These are phyloP conservation scores for Saccharomycopsis hybrid DNA, from an alignment of 1,139 yeast genomes.

Conservation along the genomic window DNA sequence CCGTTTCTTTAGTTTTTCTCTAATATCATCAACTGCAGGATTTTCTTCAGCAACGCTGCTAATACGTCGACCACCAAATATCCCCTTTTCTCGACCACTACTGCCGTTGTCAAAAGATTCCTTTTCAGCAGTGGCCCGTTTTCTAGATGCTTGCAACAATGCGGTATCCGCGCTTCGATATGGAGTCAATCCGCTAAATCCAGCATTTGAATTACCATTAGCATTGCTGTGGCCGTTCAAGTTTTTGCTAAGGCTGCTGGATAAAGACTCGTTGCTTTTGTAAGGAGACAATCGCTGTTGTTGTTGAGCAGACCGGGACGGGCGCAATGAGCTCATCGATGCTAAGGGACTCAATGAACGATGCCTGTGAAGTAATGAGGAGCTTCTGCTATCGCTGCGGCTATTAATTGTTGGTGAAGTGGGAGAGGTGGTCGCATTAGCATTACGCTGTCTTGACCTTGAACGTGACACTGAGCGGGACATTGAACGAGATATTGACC, in stretches of 20 bases:
- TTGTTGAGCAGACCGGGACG: not conserved
- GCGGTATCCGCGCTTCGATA: conserved; percentile 9
- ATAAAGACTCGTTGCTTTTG: not conserved
- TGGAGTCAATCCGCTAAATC: conserved; percentile 3
- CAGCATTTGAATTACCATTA: not conserved
- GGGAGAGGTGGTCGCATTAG: not conserved
- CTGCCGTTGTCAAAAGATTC: no score
- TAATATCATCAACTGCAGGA: not conserved
- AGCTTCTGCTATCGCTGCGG: not conserved
- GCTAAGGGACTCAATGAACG: not conserved
- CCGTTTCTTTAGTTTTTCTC: conserved; percentile 8
- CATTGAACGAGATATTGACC: no score
- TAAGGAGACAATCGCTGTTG: not conserved
- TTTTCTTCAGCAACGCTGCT: not conserved
- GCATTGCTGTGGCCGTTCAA: conserved; percentile 1
- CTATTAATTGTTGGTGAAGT: not conserved
- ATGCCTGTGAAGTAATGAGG: not conserved
- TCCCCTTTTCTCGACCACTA: not conserved
- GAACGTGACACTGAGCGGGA: not conserved
- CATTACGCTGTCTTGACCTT: not conserved
- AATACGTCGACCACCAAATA: no score
- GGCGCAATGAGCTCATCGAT: no score
- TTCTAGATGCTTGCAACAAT: not conserved
- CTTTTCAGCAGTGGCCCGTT: not conserved
- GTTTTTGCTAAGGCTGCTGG: not conserved